phyloP scores from a whole-genome alignment of 139 green algal species.

The Coccomyxa sp. region DNA sequence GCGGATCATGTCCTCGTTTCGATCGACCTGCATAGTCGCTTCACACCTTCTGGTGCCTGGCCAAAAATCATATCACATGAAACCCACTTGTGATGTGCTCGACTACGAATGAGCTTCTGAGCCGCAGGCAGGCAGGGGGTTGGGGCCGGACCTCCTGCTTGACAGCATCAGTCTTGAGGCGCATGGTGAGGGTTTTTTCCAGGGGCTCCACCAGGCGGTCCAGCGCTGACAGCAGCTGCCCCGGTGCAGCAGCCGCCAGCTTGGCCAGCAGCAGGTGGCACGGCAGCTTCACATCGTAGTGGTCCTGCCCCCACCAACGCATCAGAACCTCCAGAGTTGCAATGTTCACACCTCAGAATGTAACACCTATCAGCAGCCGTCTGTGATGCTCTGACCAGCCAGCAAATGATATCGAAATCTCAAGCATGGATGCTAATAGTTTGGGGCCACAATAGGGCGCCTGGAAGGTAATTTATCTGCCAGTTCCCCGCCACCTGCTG shows the following conservation, averaged over 20 bases:
- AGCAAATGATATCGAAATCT: no score
- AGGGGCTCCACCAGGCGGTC: conserved; percentile 78
- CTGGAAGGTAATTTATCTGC: no score
- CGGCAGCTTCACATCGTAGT: conserved; percentile 86
- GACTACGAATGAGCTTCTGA: no score
- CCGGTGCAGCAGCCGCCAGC: conserved; percentile 58
- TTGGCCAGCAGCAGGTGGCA: conserved; percentile 76
- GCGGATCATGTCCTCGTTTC: conserved; percentile 93
- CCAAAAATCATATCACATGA: no score
- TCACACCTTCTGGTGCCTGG: neutral
- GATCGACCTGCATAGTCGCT: conserved; percentile 65
- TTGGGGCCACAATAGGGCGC: no score
- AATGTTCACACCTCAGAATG: neutral
- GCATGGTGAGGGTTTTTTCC: conserved; percentile 82
- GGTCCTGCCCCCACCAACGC: conserved; percentile 47
- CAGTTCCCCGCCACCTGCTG: no score
- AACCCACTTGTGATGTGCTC: no score
- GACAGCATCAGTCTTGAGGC: conserved; percentile 87
- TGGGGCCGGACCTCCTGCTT: conserved; percentile 85
- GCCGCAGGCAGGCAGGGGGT: neutral
- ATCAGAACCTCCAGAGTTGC: neutral
- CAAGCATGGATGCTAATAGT: no score
- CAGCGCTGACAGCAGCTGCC: conserved; percentile 44
- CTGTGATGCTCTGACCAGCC: no score
- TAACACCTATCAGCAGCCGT: no score